Percentiles rank a stretch among this genome's conserved stretches.
phyloP scores from a whole-genome alignment of 805 yeast species.

The Ogataea polymorpha region DNA sequence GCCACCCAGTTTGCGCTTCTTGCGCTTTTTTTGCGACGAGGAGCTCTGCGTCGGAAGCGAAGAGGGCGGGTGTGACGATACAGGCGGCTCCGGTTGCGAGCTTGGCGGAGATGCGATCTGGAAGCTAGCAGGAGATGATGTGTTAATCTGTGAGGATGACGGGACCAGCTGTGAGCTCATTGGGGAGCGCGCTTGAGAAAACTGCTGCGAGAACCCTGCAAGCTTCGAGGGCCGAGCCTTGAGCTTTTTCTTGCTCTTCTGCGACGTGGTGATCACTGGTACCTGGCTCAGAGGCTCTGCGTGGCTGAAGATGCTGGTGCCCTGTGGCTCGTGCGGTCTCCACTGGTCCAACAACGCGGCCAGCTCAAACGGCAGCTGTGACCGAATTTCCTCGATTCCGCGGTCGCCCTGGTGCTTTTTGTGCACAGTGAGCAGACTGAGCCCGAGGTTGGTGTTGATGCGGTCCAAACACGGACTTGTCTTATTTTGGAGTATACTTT shows the following conservation, averaged over 20 bases:
- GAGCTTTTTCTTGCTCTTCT: conserved; percentile 2
- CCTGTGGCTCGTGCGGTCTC: conserved; percentile 11
- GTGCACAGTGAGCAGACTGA: conserved; percentile 11
- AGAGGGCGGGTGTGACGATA: conserved; percentile 4
- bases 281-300: conserved; percentile 4
- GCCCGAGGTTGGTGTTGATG: conserved; percentile 8
- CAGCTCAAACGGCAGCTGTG: conserved; percentile 9
- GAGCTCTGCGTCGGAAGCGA: conserved; percentile 4
- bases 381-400: conserved; percentile 2
- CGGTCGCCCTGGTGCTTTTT: conserved; percentile 1
- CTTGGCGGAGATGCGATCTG: not conserved
- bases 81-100: not conserved
- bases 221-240: not conserved
- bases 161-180: not conserved
- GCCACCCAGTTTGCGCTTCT: conserved; percentile 20
- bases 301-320: not conserved
- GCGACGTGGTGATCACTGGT: conserved; percentile 13
- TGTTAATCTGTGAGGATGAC: not conserved
- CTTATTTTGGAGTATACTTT: conserved; percentile 1
- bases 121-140: conserved; percentile 1
- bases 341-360: conserved; percentile 18
- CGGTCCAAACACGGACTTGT: not conserved
- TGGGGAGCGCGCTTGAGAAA: not conserved
- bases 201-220: not conserved
- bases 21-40: conserved; percentile 11